Evolutionary conservation across 2,329 filamentous ascomycete genomes (phyloP).

Genomic region (Trichoderma cornu-damae): DNA sequence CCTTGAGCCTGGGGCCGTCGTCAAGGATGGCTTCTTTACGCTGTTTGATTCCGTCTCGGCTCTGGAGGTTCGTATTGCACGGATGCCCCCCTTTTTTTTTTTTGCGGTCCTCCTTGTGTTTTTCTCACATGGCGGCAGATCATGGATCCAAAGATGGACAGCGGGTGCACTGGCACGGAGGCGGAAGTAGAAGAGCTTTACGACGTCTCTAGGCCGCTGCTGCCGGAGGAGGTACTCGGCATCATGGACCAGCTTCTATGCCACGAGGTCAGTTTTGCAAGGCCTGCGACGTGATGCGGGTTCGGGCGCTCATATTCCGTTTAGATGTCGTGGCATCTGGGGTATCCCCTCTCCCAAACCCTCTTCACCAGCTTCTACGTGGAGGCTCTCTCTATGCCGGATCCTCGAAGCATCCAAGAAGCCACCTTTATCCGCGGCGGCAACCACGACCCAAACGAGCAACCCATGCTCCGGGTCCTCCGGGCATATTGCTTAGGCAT

Average conservation of each 20-base stretch:
- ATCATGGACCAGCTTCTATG: constrained; percentile 92
- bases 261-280: constrained; percentile 60
- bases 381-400: constrained; percentile 71
- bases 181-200: constrained; percentile 82
- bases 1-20: constrained; percentile 70
- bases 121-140: constrained; percentile 55
- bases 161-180: constrained; percentile 71
- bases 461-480: constrained; percentile 59
- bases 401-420: constrained; percentile 58
- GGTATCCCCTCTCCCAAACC: constrained; percentile 93
- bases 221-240: constrained; percentile 77
- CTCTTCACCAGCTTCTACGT: constrained; percentile 90
- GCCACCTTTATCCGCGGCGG: constrained; percentile 54
- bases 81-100: background rate
- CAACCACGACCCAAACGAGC: constrained; percentile 27
- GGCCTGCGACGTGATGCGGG: background rate
- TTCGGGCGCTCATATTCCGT: background rate
- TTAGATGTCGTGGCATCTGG: constrained; percentile 92
- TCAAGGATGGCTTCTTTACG: constrained; percentile 93
- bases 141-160: constrained; percentile 99
- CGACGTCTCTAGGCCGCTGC: constrained; percentile 61
- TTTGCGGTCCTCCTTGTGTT: too few relatives aligned
- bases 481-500: constrained; percentile 81
- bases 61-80: constrained; percentile 55
- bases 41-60: constrained; percentile 91